Percentiles rank a stretch among this genome's conserved stretches.
phyloP scores from a whole-genome alignment of 805 yeast species.

The Monosporozyma aerobia region DNA sequence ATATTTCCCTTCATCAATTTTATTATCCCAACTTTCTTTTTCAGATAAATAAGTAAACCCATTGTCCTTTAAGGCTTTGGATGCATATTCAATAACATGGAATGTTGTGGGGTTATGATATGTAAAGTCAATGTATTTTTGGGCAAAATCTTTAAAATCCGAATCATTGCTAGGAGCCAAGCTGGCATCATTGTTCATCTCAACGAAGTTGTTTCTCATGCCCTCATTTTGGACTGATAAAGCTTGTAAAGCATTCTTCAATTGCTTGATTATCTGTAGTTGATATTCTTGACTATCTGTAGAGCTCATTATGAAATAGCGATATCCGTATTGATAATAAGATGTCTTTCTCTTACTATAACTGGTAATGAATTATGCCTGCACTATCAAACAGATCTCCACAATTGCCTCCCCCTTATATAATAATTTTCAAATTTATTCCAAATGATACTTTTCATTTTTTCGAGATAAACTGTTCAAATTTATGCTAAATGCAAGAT shows the following conservation, averaged over 20 bases:
- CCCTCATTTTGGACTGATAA: constrained; percentile 11
- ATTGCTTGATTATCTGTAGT: constrained; percentile 18
- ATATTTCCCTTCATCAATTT: constrained; percentile 41
- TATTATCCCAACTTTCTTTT: constrained; percentile 35
- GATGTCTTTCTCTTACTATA: too few species aligned
- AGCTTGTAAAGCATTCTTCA: constrained; percentile 21
- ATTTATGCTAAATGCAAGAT: too few species aligned
- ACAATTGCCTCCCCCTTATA: not conserved
- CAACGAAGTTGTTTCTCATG: not conserved
- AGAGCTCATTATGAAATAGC: not conserved
- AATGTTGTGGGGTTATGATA: constrained; percentile 63
- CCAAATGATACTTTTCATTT: not conserved
- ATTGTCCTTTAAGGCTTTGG: constrained; percentile 38
- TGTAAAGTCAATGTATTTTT: constrained; percentile 63
- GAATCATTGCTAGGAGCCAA: not conserved
- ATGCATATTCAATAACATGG: constrained; percentile 54
- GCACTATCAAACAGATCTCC: too few species aligned
- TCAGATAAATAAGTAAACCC: constrained; percentile 65
- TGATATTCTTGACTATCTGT: constrained; percentile 8
- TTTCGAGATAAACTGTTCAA: not conserved
- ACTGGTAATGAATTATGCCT: too few species aligned
- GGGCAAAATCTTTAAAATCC: constrained; percentile 22
- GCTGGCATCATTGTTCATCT: not conserved
- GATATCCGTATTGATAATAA: too few species aligned
- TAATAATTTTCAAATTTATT: not conserved